These are phyloP conservation scores for Scenedesmus sp. DNA, from an alignment of 163 green algal genomes.

Conservation along the genomic window DNA sequence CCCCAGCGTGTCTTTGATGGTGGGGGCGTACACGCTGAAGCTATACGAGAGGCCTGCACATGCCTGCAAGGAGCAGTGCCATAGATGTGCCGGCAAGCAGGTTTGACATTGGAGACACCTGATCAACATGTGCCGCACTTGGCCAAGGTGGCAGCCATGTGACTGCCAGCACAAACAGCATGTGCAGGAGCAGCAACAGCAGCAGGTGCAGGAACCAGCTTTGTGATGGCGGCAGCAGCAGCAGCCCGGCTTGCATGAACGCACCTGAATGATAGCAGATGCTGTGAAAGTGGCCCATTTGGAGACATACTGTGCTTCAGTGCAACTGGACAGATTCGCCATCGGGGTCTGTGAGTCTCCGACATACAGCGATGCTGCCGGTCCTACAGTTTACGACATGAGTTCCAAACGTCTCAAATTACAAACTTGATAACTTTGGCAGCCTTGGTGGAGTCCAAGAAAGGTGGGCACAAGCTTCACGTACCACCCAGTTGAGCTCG, in stretches of 20 bases:
- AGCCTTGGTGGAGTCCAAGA: background rate
- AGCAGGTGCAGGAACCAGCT: background rate
- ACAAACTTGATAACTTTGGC: too few relatives aligned
- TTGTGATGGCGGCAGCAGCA: background rate
- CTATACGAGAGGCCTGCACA: conserved; percentile 57
- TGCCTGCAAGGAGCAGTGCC: background rate
- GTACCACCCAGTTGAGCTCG: too few relatives aligned
- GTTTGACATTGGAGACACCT: background rate
- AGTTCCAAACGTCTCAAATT: background rate
- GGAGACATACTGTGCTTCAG: conserved; percentile 13
- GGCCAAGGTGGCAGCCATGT: background rate
- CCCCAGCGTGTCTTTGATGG: conserved; percentile 44
- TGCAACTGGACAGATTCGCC: background rate
- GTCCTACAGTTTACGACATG: background rate
- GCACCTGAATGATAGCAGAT: conserved; percentile 19
- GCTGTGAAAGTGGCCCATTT: conserved; percentile 39
- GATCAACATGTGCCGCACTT: background rate
- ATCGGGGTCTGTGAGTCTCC: background rate
- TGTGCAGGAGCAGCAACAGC: conserved; percentile 12
- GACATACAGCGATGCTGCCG: background rate
- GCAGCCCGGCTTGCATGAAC: background rate
- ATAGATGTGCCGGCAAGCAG: background rate
- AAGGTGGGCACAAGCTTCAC: background rate
- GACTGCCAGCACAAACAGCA: background rate
- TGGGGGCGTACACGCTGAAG: conserved; percentile 59